Conservation (phyloP, 176 grass and related monocot species). For the Aegilops umbellulata region DNA sequence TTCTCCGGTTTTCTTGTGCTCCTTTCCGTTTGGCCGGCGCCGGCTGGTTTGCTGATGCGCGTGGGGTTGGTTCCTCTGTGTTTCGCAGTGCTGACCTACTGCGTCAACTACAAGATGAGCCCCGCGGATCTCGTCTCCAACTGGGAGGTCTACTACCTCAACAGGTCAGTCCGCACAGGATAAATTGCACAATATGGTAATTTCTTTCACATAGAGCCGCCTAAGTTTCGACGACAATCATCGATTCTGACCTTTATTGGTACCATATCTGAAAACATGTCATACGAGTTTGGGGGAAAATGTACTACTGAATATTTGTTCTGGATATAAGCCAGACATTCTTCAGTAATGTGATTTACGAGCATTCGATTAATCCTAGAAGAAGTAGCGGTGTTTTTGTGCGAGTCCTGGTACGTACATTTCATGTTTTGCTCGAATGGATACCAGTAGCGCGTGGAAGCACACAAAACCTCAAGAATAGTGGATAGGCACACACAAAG, state of each 20-base stretch:
- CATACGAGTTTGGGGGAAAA: not conserved
- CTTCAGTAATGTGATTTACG: not conserved
- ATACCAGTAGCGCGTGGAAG: not conserved
- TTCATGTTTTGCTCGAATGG: not conserved
- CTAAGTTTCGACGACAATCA: not conserved
- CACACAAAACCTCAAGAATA: too few relatives aligned
- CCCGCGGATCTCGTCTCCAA: constrained; percentile 74
- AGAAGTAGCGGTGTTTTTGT: not conserved
- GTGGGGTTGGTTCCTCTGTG: not conserved
- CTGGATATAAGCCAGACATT: not conserved
- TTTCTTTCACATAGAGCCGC: not conserved
- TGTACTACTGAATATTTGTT: not conserved
- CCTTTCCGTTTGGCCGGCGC: not conserved
- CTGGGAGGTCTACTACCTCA: constrained; percentile 94
- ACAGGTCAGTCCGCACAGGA: constrained; percentile 47
- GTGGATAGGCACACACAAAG: too few relatives aligned
- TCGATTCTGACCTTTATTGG: not conserved
- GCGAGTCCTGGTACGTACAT: not conserved
- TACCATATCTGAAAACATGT: not conserved
- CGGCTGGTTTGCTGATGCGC: not conserved
- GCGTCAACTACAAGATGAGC: constrained; percentile 95
- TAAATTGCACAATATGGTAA: not conserved
- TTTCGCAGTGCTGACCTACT: constrained; percentile 77
- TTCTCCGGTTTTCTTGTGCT: not conserved
- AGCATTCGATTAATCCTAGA: not conserved